Evolutionary conservation across 179 eudicot genomes (phyloP).

Genomic region (Carnegiea gigantea): DNA sequence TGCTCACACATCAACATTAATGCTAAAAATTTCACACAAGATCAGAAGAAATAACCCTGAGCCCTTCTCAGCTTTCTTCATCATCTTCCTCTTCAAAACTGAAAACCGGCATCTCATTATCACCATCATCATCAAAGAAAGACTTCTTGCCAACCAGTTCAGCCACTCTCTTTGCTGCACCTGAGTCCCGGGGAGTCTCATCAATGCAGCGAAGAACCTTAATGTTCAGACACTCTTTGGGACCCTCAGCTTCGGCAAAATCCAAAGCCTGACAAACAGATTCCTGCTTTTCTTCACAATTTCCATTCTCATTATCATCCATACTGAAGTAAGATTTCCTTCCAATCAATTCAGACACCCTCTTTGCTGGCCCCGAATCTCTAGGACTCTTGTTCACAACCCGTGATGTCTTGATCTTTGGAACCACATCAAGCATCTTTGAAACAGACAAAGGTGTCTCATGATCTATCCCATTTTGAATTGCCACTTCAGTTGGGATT

Average conservation of each 20-base stretch:
- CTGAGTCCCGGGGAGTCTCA: conserved; percentile 46
- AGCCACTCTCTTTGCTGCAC: conserved; percentile 48
- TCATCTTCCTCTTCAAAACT: conserved; percentile 37
- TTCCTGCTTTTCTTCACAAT: conserved; percentile 30
- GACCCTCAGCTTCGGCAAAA: conserved; percentile 51
- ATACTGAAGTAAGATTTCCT: conserved; percentile 51
- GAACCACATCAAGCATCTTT: conserved; percentile 50
- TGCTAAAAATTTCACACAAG: not conserved
- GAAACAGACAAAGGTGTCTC: conserved; percentile 33
- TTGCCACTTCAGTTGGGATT: conserved; percentile 49
- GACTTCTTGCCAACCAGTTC: conserved; percentile 44
- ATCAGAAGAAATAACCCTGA: not conserved
- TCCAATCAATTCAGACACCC: conserved; percentile 63
- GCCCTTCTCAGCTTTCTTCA: conserved; percentile 16
- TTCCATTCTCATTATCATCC: conserved; percentile 29
- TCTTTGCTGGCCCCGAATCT: conserved; percentile 83
- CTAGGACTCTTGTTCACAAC: conserved; percentile 53
- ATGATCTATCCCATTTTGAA: conserved; percentile 28
- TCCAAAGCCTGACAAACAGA: conserved; percentile 56
- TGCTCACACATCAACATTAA: conserved; percentile 4
- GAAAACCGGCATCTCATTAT: conserved; percentile 30
- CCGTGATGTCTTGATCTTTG: conserved; percentile 53
- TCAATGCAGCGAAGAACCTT: conserved; percentile 23
- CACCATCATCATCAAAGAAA: conserved; percentile 29
- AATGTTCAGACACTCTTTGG: conserved; percentile 33